Conservation (phyloP, 2,329 filamentous ascomycete species). For the Gremmenia infestans region DNA sequence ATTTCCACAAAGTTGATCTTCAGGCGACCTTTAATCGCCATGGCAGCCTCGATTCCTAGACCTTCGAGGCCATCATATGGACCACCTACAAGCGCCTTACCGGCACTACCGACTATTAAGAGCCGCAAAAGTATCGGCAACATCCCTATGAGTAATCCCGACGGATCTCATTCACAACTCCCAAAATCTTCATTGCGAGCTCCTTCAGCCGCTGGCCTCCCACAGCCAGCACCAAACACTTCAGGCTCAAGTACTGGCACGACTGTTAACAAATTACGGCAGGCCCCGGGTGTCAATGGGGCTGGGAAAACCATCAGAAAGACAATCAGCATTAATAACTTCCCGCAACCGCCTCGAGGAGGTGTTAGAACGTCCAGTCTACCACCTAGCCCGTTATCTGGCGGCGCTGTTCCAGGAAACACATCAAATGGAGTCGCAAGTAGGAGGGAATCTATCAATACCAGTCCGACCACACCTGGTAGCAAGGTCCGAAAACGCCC, state of each 20-base stretch:
- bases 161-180: conserved; percentile 31
- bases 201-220: conserved; percentile 48
- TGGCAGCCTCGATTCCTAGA: conserved; percentile 34
- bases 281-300: conserved; percentile 50
- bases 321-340: conserved; percentile 88
- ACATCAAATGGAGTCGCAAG: conserved; percentile 4
- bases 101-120: conserved; percentile 69
- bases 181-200: conserved; percentile 55
- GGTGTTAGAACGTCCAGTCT: conserved; percentile 54
- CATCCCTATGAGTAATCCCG: conserved; percentile 36
- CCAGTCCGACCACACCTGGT: conserved; percentile 14
- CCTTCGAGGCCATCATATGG: conserved; percentile 64
- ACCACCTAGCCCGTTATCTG: conserved; percentile 56
- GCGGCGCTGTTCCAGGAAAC: conserved; percentile 33
- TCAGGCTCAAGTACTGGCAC: conserved; percentile 43
- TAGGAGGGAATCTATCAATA: conserved; percentile 24
- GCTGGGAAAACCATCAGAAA: conserved; percentile 72
- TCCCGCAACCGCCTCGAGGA: conserved; percentile 80
- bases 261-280: conserved; percentile 51
- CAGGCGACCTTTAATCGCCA: conserved; percentile 8
- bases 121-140: conserved; percentile 61
- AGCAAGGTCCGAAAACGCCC: conserved; percentile 25
- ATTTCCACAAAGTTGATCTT: background rate
- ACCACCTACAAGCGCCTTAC: conserved; percentile 66
- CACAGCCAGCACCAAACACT: conserved; percentile 39